A percentile compares a stretch with the other conserved stretches of the same genome.
These are phyloP conservation scores for Komagataella pastoris DNA, from an alignment of 805 yeast genomes.

Conservation along the genomic window DNA sequence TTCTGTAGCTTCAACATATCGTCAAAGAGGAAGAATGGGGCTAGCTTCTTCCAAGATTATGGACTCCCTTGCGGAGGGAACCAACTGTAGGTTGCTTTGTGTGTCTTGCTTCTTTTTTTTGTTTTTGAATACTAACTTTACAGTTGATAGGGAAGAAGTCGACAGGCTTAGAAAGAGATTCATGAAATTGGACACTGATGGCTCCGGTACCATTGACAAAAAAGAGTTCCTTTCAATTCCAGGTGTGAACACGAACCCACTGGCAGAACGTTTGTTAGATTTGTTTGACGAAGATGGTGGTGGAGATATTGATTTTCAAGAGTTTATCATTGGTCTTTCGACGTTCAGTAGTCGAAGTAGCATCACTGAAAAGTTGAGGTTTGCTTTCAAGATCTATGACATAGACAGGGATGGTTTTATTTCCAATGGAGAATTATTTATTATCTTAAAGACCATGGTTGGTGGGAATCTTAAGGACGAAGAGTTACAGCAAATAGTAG, in stretches of 20 bases:
- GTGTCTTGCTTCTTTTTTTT: background rate
- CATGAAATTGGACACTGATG: conserved; percentile 89
- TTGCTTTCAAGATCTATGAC: conserved; percentile 90
- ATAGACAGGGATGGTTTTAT: conserved; percentile 92
- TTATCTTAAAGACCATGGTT: conserved; percentile 94
- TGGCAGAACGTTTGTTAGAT: conserved; percentile 82
- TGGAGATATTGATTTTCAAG: conserved; percentile 92
- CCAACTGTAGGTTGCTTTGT: conserved; percentile 41
- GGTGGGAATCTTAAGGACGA: conserved; percentile 78
- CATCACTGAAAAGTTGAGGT: conserved; percentile 67
- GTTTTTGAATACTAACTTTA: conserved; percentile 2
- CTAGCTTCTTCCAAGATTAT: conserved; percentile 39
- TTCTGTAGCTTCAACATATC: background rate
- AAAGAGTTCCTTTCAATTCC: conserved; percentile 88
- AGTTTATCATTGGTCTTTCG: conserved; percentile 57
- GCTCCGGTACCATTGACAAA: conserved; percentile 83
- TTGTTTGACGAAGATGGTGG: conserved; percentile 88
- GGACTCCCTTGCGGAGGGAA: conserved; percentile 49
- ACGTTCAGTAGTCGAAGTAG: conserved; percentile 80
- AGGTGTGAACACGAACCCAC: conserved; percentile 81
- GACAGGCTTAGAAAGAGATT: conserved; percentile 85
- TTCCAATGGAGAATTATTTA: conserved; percentile 87
- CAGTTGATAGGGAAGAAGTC: conserved; percentile 79
- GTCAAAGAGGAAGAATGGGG: conserved; percentile 32
- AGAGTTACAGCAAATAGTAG: conserved; percentile 93